Evolutionary conservation across 2,329 filamentous ascomycete species (phyloP), one percentile per base, ranked within the genome.

Genomic region (Diplodia sapinea): DNA sequence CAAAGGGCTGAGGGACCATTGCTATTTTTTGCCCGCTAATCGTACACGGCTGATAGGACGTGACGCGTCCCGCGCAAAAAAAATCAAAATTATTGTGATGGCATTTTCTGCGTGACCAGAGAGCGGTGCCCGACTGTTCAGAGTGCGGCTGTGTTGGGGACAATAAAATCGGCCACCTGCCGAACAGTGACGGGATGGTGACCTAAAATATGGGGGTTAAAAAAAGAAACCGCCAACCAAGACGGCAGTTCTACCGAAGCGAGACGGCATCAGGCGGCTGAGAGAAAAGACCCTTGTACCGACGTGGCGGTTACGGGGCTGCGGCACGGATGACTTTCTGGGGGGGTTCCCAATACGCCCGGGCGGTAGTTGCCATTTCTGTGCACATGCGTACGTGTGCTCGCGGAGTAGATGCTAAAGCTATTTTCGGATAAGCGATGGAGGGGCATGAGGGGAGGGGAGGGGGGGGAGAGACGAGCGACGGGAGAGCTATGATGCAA

Each of bases 191-290:
- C 9, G 8, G 33, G 33, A 36, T 36, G 33, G 33, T 36, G 33
- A 36, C 33, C 33, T 3, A 36, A 36, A 36, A 26, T 26, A 26
- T 9, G 33, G 7, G 38, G n/a, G 9, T 23, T 33, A 15, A 13
- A 40, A 40, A 40, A 23, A 55, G 26, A 31, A 57, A 57, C 23
- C 23, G 29, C 50, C 43, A 20, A 11, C 15, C 26, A 31, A 52
- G 23, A 52, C 56, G 36, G 56, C 9, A 26, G 20, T 59, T 12
- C 20, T 59, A 13, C 12, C 13, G 36, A 59, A 59, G 55, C 55
- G 55, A 59, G 15, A 31, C 47, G 23, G 43, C 36, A 59, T 31
- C 23, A 33, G 26, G 23, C 51, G 33, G 9, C 33, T 36, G 33
- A 36, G 11, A 1, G 8, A 36, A 36, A 36, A 36, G 33, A 36